Conservation (phyloP, 345 rosid genomes). For the Leavenworthia alabamica region DNA sequence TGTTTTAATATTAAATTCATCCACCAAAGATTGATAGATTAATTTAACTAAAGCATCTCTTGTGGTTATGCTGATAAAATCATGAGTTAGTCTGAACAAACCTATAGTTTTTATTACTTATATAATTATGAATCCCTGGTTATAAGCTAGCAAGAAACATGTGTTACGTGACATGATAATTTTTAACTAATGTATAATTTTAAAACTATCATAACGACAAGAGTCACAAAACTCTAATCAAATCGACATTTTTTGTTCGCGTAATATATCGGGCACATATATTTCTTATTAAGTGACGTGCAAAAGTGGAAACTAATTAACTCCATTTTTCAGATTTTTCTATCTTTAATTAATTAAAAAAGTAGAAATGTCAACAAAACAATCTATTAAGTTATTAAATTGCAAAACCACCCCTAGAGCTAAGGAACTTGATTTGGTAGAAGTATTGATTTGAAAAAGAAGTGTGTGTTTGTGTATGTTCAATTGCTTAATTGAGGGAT, state of each 20-base stretch:
- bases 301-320: constrained; percentile 25
- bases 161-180: constrained; percentile 14
- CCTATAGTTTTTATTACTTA: constrained; percentile 1
- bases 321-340: not conserved
- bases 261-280: constrained; percentile 11
- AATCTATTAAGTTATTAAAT: not conserved
- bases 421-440: constrained; percentile 12
- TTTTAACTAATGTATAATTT: constrained; percentile 21
- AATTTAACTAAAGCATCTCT: constrained; percentile 17
- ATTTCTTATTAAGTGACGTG: constrained; percentile 30
- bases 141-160: constrained; percentile 16
- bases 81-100: constrained; percentile 31
- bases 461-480: constrained; percentile 25
- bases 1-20: constrained; percentile 8
- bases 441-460: constrained; percentile 21
- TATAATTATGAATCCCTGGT: not conserved
- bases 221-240: not conserved
- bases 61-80: constrained; percentile 17
- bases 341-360: not conserved
- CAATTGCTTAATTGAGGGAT: constrained; percentile 55
- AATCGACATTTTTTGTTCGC: not conserved
- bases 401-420: not conserved
- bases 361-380: constrained; percentile 11
- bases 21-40: constrained; percentile 21
- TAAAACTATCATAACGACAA: not conserved